Evolutionary conservation across 371 early-diverging fungal species (phyloP), one percentile per base, ranked within the genome.

Genomic region (Mortierella sp.): DNA sequence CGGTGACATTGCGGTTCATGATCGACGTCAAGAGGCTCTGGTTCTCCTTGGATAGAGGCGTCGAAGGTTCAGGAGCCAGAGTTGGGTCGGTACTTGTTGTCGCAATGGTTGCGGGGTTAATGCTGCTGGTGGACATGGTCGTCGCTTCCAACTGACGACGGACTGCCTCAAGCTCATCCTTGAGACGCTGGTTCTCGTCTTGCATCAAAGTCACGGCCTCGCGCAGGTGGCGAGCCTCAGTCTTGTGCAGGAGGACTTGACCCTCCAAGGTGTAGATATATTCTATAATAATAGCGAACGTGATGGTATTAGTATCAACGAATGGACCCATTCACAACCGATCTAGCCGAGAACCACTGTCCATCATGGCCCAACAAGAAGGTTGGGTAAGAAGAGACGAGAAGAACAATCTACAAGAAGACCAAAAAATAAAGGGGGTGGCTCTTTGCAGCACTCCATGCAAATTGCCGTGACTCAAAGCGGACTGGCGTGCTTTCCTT

Each of bases 261-360:
- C 88, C 93, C 83, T 96, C 96, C 71, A 96, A 89, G 43, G 93
- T 93, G 48, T 91, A 89, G 74, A 96, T 94, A 77, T 96, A 96
- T 84, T 96, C 94, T 93, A 89, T 51, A 14, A 44, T 65, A 46
- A 32, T 24, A 75, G 0, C 41, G 11, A 65, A 68, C 24, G 54
- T 44, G 38, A 24, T 56, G 14, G 75, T 60, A n/a, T 58, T 7
- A n/a, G 44, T 27, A 24, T 60, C 44, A 63, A 7, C 18, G 35
- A 63, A 63, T 18, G 35, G 18, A 18, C 27, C 14, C 41, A 41
- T 55, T 74, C 58, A 51, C 35, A 38, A 14, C 38, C 35, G 0
- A 21, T 63, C 63, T 35, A 32, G 35, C 5, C 35, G 14, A 32
- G 4, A 68, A 10, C 68, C 21, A 24, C 8, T 38, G 10, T 27